A percentile compares a stretch with the other conserved stretches of the same genome.
phyloP scores from a whole-genome alignment of 352 stramenopile species.

The Globisporangium recalcitrans region DNA sequence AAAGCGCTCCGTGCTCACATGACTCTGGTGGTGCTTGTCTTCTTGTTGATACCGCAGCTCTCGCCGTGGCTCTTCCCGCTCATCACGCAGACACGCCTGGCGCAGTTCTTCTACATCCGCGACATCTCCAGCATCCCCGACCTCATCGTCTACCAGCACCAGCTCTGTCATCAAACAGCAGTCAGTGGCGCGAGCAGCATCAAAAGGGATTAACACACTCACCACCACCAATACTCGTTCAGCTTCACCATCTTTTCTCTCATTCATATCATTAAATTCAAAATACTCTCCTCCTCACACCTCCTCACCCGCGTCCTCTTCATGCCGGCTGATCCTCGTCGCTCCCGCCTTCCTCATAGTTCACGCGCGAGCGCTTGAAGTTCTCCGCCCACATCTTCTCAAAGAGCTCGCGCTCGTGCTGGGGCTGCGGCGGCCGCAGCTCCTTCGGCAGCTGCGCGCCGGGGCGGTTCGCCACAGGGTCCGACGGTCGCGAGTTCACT shows the following conservation, averaged over 20 bases:
- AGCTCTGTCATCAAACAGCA: conserved; percentile 31
- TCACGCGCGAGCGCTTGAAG: conserved; percentile 88
- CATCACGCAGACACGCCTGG: conserved; percentile 40
- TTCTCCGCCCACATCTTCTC: conserved; percentile 97
- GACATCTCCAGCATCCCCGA: conserved; percentile 74
- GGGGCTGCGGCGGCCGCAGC: conserved; percentile 89
- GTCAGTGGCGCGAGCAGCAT: not conserved
- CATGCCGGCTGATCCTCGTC: not conserved
- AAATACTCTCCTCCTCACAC: conserved; percentile 8
- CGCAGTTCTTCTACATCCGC: conserved; percentile 58
- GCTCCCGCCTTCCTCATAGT: conserved; percentile 33
- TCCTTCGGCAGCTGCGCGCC: conserved; percentile 81
- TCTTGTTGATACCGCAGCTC: conserved; percentile 21
- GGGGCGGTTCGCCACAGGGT: conserved; percentile 58
- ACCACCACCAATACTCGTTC: not conserved
- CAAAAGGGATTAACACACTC: conserved; percentile 9
- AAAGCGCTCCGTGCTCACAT: not conserved
- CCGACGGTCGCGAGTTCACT: conserved; percentile 68
- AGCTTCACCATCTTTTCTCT: conserved; percentile 4
- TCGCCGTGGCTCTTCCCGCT: conserved; percentile 53
- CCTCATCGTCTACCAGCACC: conserved; percentile 73
- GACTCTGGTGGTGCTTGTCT: not conserved
- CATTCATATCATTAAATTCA: conserved; percentile 15
- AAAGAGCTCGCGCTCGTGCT: conserved; percentile 92
- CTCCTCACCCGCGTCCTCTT: not conserved